Evolutionary conservation across 768 basidiomycete species (phyloP).

Genomic region (Chlorophyllum brunneum): DNA sequence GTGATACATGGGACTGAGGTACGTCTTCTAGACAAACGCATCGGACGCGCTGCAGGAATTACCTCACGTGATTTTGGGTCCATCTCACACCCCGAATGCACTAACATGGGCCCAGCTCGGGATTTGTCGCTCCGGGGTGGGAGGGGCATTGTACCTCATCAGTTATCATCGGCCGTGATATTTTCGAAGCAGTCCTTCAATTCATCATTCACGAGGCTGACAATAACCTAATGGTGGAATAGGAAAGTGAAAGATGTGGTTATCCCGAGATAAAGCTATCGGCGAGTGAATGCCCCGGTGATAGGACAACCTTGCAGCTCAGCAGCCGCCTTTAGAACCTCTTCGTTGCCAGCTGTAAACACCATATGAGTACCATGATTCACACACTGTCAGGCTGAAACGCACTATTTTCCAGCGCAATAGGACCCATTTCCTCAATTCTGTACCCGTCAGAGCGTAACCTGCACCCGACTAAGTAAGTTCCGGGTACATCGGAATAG

Average conservation of each 20-base stretch:
- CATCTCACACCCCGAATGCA: too few relatives aligned
- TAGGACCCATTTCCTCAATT: constrained; percentile 41
- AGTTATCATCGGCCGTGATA: too few relatives aligned
- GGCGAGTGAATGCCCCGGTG: constrained; percentile 22
- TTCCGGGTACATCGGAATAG: background rate
- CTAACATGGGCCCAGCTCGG: too few relatives aligned
- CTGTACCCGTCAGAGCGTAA: constrained; percentile 37
- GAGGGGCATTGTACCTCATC: too few relatives aligned
- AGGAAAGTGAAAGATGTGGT: background rate
- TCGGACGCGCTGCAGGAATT: too few relatives aligned
- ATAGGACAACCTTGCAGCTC: constrained; percentile 41
- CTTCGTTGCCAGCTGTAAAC: constrained; percentile 34
- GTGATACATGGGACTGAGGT: too few relatives aligned
- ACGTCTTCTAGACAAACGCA: too few relatives aligned
- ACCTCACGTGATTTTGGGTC: too few relatives aligned
- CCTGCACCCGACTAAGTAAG: constrained; percentile 13
- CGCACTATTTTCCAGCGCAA: constrained; percentile 32
- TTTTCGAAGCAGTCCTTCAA: too few relatives aligned
- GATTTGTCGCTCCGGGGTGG: too few relatives aligned
- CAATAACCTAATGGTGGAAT: background rate
- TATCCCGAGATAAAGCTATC: background rate
- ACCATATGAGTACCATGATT: background rate
- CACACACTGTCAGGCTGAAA: background rate
- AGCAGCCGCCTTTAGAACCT: constrained; percentile 38
- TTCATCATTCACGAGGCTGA: too few relatives aligned